phyloP scores from a whole-genome alignment of 176 grass and related monocot genomes.

The Eragrostis curvula region DNA sequence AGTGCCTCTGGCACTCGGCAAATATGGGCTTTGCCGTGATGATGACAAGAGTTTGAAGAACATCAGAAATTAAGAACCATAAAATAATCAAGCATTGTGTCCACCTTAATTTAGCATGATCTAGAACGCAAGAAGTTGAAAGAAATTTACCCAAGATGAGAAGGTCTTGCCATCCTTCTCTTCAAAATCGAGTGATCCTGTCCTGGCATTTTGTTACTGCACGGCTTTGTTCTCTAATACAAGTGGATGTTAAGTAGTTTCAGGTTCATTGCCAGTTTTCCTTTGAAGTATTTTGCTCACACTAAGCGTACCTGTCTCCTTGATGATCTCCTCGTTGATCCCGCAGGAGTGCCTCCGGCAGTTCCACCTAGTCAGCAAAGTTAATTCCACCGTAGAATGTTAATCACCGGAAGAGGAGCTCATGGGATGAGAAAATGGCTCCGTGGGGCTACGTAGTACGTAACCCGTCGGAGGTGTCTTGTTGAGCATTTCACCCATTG shows the following conservation, averaged over 20 bases:
- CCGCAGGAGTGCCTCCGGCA: conserved; percentile 94
- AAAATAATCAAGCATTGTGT: neutral
- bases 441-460: no score
- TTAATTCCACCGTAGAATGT: no score
- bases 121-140: neutral
- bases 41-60: conserved; percentile 13
- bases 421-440: no score
- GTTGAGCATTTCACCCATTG: no score
- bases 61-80: conserved; percentile 16
- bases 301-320: conserved; percentile 62
- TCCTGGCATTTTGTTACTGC: conserved; percentile 83
- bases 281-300: neutral
- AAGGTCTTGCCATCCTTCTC: conserved; percentile 89
- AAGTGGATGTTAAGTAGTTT: neutral
- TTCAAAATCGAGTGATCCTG: conserved; percentile 84
- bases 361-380: conserved; percentile 69
- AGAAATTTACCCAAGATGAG: conserved; percentile 64
- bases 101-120: no score
- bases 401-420: no score
- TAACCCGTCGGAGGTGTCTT: no score
- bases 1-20: no score
- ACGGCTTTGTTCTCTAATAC: conserved; percentile 59
- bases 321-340: conserved; percentile 75
- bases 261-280: neutral
- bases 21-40: no score